phyloP scores from a whole-genome alignment of 164 flowering plant genomes.

The Vitis riparia region DNA sequence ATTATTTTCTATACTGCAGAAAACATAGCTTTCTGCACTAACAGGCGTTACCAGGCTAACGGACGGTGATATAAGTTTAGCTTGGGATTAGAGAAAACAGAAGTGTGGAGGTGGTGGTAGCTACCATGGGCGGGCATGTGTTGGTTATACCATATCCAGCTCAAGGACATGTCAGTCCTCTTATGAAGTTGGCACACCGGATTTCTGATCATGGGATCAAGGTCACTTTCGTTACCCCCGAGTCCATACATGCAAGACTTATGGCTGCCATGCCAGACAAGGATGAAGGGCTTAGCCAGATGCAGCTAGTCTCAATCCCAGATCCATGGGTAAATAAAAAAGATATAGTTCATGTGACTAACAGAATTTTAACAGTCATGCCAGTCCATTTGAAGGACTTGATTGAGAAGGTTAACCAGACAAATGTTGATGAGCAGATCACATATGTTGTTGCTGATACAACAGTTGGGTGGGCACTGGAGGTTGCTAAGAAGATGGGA shows the following conservation, averaged over 20 bases:
- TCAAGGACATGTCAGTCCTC: slow-evolving; percentile 10
- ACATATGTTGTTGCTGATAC: slow-evolving; percentile 33
- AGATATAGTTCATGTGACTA: not conserved
- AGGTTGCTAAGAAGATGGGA: slow-evolving; percentile 27
- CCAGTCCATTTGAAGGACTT: slow-evolving; percentile 19
- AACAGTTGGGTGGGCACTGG: slow-evolving; percentile 8
- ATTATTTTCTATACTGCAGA: too few species aligned
- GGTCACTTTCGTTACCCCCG: slow-evolving; percentile 6
- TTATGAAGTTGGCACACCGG: slow-evolving; percentile 6
- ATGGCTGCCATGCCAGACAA: not conserved
- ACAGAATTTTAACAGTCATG: slow-evolving; percentile 5
- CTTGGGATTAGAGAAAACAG: too few species aligned
- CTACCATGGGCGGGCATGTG: not conserved
- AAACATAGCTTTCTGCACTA: too few species aligned
- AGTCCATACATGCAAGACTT: not conserved
- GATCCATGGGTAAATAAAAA: slow-evolving; percentile 14
- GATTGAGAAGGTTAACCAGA: slow-evolving; percentile 8
- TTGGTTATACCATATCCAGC: slow-evolving; percentile 9
- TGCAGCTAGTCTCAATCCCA: slow-evolving; percentile 16
- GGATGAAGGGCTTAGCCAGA: not conserved
- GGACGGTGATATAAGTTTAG: too few species aligned
- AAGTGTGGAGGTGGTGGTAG: too few species aligned
- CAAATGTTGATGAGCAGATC: slow-evolving; percentile 8
- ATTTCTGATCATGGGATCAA: slow-evolving; percentile 5
- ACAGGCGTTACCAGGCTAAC: too few species aligned